Base-by-base conservation (phyloP, 1,284 basidiomycete genomes). In the Trametes polyzona region DNA sequence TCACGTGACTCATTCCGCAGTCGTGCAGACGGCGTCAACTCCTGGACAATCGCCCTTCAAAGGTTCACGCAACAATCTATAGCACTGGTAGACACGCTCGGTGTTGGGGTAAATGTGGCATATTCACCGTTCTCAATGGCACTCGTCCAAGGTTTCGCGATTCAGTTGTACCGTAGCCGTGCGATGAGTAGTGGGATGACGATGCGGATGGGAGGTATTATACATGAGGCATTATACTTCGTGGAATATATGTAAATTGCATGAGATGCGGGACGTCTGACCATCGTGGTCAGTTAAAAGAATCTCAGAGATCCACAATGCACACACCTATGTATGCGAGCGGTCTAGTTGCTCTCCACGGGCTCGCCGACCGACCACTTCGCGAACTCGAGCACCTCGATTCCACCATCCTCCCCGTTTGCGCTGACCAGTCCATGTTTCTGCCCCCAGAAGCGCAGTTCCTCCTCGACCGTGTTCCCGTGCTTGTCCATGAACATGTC, bases 331-430 rank as follows among this genome's bases (percentile, higher is more conserved):
- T 47, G 30, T 17, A 16, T 37, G 11, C 16, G 14, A 30, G 17
- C 4, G 14, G n/a, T 3, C n/a, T 27, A 58, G 47, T 30, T 37
- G 27, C 44, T 53, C 41, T 52, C 53, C 8, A 53, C 7, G 12
- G 47, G 36, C 56, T 83, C 83, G 37, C 86, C 88, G 1, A 90
- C 82, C 29, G 78, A 77, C 89, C 89, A 91, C 70, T 83, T 88
- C 21, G 69, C 72, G 64, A 88, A 88, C 56, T 83, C 84, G 21
- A 83, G 55, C n/a, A 89, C 83, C 52, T 82, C 79, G 26, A 63
- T 24, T 14, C 56, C 57, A n/a, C 39, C 58, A n/a, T 51, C 62
- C 12, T 57, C 62, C 37, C 46, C 52, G 29, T 72, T 66, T 8
- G 73, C 71, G 11, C 74, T 69, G 14, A 71, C 64, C 51, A 89